Evolutionary conservation across 345 rosid genomes (phyloP).

Genomic region (Theobroma cacao): DNA sequence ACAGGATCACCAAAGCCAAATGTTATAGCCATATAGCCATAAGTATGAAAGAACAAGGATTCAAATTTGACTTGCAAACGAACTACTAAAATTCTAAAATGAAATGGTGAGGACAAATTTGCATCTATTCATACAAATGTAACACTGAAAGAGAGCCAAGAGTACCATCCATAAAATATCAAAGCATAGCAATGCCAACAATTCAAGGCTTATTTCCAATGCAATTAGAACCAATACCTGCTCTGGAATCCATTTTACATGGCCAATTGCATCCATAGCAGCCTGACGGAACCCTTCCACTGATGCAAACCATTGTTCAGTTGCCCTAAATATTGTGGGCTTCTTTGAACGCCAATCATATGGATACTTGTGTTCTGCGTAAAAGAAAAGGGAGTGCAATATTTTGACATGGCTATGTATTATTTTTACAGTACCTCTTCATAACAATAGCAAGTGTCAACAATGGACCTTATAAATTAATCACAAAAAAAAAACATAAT

Average conservation of each 20-base stretch:
- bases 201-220: not conserved
- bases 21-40: not conserved
- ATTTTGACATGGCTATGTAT: slow-evolving; percentile 2
- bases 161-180: not conserved
- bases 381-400: slow-evolving; percentile 14
- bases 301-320: slow-evolving; percentile 99
- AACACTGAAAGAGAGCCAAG: not conserved
- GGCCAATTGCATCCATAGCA: slow-evolving; percentile 78
- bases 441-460: not conserved
- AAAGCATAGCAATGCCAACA: not conserved
- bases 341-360: slow-evolving; percentile 97
- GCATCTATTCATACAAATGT: not conserved
- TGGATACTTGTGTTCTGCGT: slow-evolving; percentile 88
- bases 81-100: not conserved
- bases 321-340: slow-evolving; percentile 95
- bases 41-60: not conserved
- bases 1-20: not conserved
- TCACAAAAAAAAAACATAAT: slow-evolving; percentile 2
- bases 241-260: slow-evolving; percentile 85
- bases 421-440: slow-evolving; percentile 7
- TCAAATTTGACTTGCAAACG: not conserved
- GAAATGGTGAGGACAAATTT: not conserved
- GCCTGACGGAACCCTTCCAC: slow-evolving; percentile 84
- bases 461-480: slow-evolving; percentile 1
- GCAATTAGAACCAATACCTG: slow-evolving; percentile 56